Evolutionary conservation across 2,329 filamentous ascomycete genomes (phyloP).

Genomic region (Fusarium sp.): DNA sequence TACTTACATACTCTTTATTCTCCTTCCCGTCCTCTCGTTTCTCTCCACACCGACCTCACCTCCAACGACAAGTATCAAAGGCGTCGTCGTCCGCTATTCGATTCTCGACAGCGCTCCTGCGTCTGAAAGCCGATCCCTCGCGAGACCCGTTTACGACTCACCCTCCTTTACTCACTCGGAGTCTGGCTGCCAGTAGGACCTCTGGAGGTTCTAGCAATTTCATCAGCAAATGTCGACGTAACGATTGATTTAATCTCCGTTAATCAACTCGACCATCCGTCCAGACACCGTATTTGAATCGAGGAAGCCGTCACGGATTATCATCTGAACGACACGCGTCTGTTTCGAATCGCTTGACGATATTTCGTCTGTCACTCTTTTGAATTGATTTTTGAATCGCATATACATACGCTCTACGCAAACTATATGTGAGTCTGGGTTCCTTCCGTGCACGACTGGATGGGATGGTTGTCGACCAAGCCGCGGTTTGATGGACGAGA

Average conservation of each 20-base stretch:
- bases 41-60: slow-evolving; percentile 47
- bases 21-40: slow-evolving; percentile 40
- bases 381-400: slow-evolving; percentile 47
- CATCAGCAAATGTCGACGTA: slow-evolving; percentile 49
- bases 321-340: slow-evolving; percentile 45
- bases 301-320: slow-evolving; percentile 38
- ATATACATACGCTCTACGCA: slow-evolving; percentile 48
- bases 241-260: slow-evolving; percentile 45
- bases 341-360: slow-evolving; percentile 53
- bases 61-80: slow-evolving; percentile 48
- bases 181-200: slow-evolving; percentile 45
- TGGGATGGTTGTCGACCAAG: neutral
- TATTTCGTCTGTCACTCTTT: slow-evolving; percentile 62
- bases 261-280: slow-evolving; percentile 30
- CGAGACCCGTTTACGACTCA: slow-evolving; percentile 39
- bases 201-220: slow-evolving; percentile 46
- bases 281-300: slow-evolving; percentile 26
- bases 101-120: slow-evolving; percentile 48
- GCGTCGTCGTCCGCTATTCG: slow-evolving; percentile 49
- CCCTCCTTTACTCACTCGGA: slow-evolving; percentile 34
- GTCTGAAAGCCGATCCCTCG: slow-evolving; percentile 41
- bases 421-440: slow-evolving; percentile 44
- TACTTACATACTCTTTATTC: slow-evolving; percentile 40
- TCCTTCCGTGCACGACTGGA: neutral
- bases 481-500: neutral